Percentiles rank a stretch among this genome's conserved stretches.
Conservation (phyloP, 2,329 filamentous ascomycete genomes). For the Pyricularia pennisetigena region DNA sequence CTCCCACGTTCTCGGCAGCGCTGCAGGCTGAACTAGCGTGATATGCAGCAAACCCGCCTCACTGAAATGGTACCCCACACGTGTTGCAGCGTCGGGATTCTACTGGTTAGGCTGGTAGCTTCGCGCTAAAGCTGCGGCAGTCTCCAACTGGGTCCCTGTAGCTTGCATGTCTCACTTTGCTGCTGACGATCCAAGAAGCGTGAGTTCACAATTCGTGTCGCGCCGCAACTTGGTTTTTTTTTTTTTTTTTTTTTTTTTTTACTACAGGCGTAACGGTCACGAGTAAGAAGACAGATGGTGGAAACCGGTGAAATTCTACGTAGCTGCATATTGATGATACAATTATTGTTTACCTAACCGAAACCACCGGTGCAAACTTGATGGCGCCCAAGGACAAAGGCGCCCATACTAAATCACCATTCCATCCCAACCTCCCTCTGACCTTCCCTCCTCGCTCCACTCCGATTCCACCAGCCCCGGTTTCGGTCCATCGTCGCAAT, state of each 20-base stretch:
- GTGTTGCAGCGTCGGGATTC: neutral
- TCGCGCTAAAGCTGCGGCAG: neutral
- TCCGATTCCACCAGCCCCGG: neutral
- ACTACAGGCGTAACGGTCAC: neutral
- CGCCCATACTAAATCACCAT: neutral
- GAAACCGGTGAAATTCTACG: neutral
- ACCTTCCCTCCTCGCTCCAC: conserved; percentile 1
- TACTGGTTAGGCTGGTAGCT: neutral
- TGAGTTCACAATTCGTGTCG: neutral
- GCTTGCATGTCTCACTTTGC: neutral
- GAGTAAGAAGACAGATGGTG: neutral
- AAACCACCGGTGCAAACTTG: neutral
- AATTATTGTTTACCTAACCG: neutral
- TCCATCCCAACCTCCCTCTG: neutral
- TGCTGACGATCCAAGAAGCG: neutral
- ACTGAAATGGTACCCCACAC: neutral
- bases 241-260: neutral
- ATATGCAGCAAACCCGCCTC: neutral
- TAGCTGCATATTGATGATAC: neutral
- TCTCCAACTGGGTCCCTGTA: neutral
- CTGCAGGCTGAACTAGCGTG: neutral
- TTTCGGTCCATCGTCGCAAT: neutral
- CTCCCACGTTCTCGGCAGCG: neutral
- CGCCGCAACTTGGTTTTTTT: neutral
- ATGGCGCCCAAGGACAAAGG: neutral